These are phyloP conservation scores for Epichloe sp. DNA, from an alignment of 2,329 filamentous ascomycete species.

Conservation along the genomic window DNA sequence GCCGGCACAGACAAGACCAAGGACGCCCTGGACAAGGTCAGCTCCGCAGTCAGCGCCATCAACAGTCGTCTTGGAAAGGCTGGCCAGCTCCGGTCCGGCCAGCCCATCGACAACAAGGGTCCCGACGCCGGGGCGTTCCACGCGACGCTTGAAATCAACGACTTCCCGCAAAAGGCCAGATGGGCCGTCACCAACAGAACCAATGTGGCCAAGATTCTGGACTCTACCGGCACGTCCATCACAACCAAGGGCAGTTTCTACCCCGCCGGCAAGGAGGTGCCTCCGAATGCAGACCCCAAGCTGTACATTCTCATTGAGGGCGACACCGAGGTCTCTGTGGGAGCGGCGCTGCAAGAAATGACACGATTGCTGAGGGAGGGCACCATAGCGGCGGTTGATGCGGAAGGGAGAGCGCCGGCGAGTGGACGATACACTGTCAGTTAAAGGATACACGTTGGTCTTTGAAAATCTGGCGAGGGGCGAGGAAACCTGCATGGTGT, in stretches of 20 bases:
- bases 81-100: constrained; percentile 78
- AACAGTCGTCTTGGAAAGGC: constrained; percentile 81
- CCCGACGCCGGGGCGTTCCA: constrained; percentile 95
- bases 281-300: constrained; percentile 68
- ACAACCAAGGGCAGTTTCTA: constrained; percentile 96
- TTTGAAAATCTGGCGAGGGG: too few species aligned
- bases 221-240: constrained; percentile 87
- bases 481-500: too few species aligned
- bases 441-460: constrained; percentile 23
- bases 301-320: constrained; percentile 96
- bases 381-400: constrained; percentile 77
- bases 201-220: constrained; percentile 95
- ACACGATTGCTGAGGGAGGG: constrained; percentile 81
- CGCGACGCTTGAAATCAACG: constrained; percentile 95
- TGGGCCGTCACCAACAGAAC: constrained; percentile 98
- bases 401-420: constrained; percentile 65
- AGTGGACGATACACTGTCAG: constrained; percentile 80
- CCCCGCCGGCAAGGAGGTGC: constrained; percentile 64
- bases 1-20: constrained; percentile 46
- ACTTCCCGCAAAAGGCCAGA: constrained; percentile 95
- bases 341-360: constrained; percentile 79
- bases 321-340: constrained; percentile 86
- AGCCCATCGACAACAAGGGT: constrained; percentile 96
- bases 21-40: constrained; percentile 72
- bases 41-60: constrained; percentile 82